Evolutionary conservation across 495 filamentous ascomycete species (phyloP).

Genomic region (Chaetomium cochliodes): DNA sequence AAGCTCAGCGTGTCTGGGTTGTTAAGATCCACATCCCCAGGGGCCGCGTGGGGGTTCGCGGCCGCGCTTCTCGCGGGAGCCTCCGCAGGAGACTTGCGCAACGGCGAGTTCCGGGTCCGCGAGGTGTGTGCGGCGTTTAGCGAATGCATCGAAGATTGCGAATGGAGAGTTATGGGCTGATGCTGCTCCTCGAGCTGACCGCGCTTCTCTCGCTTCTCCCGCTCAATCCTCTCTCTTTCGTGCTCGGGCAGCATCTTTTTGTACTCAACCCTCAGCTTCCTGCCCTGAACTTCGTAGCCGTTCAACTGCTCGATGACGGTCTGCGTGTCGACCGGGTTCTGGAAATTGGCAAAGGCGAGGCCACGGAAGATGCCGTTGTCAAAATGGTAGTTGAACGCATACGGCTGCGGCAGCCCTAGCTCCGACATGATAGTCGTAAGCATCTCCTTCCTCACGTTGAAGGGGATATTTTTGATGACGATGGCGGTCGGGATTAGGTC

Average conservation of each 20-base stretch:
- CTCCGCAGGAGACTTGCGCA: constrained; percentile 34
- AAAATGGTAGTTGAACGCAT: constrained; percentile 99
- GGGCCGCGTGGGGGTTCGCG: constrained; percentile 24
- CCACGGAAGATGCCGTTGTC: constrained; percentile 97
- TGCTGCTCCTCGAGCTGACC: constrained; percentile 98
- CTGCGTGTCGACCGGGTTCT: constrained; percentile 87
- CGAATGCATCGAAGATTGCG: constrained; percentile 80
- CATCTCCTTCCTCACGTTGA: constrained; percentile 96
- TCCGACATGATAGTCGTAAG: constrained; percentile 90
- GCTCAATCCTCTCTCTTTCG: constrained; percentile 92
- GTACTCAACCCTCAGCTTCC: constrained; percentile 94
- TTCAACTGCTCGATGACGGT: constrained; percentile 88
- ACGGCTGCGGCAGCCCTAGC: constrained; percentile 84
- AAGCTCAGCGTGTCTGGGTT: constrained; percentile 82
- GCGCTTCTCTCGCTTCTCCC: constrained; percentile 94
- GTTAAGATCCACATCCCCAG: constrained; percentile 81
- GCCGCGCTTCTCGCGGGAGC: constrained; percentile 32
- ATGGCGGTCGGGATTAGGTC: constrained; percentile 98
- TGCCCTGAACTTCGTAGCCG: constrained; percentile 89
- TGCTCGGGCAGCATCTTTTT: constrained; percentile 98
- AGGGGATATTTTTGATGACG: constrained; percentile 99
- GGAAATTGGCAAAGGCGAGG: constrained; percentile 97
- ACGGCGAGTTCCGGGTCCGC: constrained; percentile 39
- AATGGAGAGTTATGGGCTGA: constrained; percentile 66
- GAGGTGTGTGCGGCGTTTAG: constrained; percentile 55